Conservation (phyloP, 1,284 basidiomycete genomes). For the Prillingera fragicola region DNA sequence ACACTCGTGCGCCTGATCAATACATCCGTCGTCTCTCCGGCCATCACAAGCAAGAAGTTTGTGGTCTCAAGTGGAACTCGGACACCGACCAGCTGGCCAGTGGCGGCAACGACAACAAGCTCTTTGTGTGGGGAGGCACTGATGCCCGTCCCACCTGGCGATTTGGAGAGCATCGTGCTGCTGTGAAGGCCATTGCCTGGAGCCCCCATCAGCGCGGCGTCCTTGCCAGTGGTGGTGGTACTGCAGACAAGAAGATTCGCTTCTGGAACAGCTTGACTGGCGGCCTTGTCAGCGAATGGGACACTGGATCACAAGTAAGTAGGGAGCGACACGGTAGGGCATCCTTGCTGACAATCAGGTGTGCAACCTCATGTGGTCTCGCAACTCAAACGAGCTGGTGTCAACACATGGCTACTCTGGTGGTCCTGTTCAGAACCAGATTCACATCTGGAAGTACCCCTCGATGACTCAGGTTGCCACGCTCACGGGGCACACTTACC, state of each 20-base stretch:
- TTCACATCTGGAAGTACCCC: constrained; percentile 97
- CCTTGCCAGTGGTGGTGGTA: constrained; percentile 93
- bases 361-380: constrained; percentile 94
- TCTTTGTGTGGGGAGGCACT: constrained; percentile 84
- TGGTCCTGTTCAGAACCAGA: constrained; percentile 91
- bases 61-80: constrained; percentile 87
- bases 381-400: constrained; percentile 92
- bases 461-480: constrained; percentile 88
- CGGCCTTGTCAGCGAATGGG: constrained; percentile 72
- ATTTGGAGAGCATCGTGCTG: constrained; percentile 93
- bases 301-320: constrained; percentile 86
- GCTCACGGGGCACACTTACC: constrained; percentile 87
- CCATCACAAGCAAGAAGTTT: constrained; percentile 86
- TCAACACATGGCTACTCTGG: constrained; percentile 96
- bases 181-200: constrained; percentile 97
- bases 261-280: constrained; percentile 96
- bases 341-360: constrained; percentile 56
- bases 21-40: constrained; percentile 73
- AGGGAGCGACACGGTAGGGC: neutral
- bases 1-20: constrained; percentile 67
- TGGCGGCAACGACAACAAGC: constrained; percentile 97
- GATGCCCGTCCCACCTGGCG: constrained; percentile 73
- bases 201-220: constrained; percentile 89
- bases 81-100: constrained; percentile 73
- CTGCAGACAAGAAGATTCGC: constrained; percentile 92